These are phyloP conservation scores for Agroathelia rolfsii DNA, from an alignment of 1,284 basidiomycete genomes.

Conservation along the genomic window DNA sequence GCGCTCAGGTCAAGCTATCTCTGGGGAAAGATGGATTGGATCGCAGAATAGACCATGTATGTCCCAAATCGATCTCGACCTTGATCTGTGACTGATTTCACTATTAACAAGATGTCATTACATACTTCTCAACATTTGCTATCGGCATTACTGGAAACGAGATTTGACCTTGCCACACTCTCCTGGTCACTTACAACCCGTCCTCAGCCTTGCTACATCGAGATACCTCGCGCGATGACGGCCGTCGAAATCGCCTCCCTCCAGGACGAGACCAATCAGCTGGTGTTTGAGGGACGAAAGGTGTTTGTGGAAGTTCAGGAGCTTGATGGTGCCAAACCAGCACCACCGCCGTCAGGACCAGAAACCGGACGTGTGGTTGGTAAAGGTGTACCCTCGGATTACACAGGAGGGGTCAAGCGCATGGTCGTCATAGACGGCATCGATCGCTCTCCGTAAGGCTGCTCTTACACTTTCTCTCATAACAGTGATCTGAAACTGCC, in stretches of 20 bases:
- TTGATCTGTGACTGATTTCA: neutral
- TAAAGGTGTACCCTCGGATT: slow-evolving; percentile 57
- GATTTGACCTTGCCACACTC: slow-evolving; percentile 64
- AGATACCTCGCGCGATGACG: slow-evolving; percentile 64
- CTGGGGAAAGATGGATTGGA: slow-evolving; percentile 58
- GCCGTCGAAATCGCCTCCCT: slow-evolving; percentile 51
- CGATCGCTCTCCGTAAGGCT: slow-evolving; percentile 66
- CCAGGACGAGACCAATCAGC: slow-evolving; percentile 57
- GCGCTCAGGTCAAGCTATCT: slow-evolving; percentile 43
- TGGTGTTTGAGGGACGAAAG: slow-evolving; percentile 52
- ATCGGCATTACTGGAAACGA: slow-evolving; percentile 69
- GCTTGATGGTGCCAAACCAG: slow-evolving; percentile 35
- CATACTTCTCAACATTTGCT: slow-evolving; percentile 80
- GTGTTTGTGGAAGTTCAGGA: slow-evolving; percentile 64
- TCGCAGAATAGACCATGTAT: slow-evolving; percentile 70
- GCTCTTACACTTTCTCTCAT: slow-evolving; percentile 2
- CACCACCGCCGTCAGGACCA: slow-evolving; percentile 25
- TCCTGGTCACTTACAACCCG: slow-evolving; percentile 74
- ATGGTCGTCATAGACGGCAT: slow-evolving; percentile 74
- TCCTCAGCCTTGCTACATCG: slow-evolving; percentile 66
- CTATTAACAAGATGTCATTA: slow-evolving; percentile 56
- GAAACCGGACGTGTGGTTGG: slow-evolving; percentile 38
- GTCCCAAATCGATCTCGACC: slow-evolving; percentile 17
- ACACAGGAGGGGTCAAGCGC: slow-evolving; percentile 71
- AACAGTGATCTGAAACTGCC: slow-evolving; percentile 1